Percentiles rank a stretch among this genome's conserved stretches.
phyloP scores from a whole-genome alignment of 192 early-diverging fungal genomes.

The Funneliformis geosporum region DNA sequence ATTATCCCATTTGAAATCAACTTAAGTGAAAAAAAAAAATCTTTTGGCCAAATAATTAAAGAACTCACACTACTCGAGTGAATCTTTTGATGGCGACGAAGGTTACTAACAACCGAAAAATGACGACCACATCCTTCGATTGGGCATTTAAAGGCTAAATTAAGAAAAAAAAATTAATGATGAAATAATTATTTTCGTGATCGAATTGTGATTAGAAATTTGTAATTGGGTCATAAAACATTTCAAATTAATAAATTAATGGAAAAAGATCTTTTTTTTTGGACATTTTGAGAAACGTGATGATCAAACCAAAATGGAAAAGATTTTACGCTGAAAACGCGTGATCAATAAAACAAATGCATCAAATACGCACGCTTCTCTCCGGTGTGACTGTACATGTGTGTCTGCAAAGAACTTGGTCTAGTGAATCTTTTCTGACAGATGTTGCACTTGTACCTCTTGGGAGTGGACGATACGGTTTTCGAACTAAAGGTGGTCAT shows the following conservation, averaged over 20 bases:
- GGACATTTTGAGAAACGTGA: no score
- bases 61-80: conserved; percentile 36
- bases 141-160: conserved; percentile 48
- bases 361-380: conserved; percentile 35
- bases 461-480: conserved; percentile 31
- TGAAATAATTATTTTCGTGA: not conserved
- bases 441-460: conserved; percentile 41
- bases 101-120: conserved; percentile 71
- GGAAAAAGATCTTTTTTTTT: no score
- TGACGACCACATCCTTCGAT: conserved; percentile 62
- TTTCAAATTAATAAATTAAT: no score
- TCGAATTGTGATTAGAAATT: not conserved
- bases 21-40: not conserved
- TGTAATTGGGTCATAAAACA: no score
- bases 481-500: conserved; percentile 40
- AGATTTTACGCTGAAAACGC: not conserved
- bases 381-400: conserved; percentile 45
- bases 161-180: not conserved
- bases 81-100: conserved; percentile 63
- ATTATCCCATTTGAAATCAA: not conserved
- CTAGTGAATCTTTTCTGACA: conserved; percentile 44
- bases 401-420: conserved; percentile 41
- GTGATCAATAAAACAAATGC: not conserved
- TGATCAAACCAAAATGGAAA: not conserved
- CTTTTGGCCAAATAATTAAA: not conserved